These are phyloP conservation scores for Limnanthes douglasii DNA, from an alignment of 345 rosid species.

Conservation along the genomic window DNA sequence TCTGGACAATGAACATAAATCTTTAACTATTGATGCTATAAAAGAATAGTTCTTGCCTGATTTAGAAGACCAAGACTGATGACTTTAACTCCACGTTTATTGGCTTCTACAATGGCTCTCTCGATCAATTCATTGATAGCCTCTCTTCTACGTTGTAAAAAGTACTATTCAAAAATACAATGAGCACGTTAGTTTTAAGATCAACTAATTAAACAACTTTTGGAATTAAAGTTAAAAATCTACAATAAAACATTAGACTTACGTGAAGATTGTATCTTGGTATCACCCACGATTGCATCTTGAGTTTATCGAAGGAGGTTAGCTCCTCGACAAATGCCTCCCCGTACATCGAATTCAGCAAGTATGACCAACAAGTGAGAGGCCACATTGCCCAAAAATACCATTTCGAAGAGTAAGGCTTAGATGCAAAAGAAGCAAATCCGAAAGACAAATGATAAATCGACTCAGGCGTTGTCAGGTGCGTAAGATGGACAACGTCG, in stretches of 20 bases:
- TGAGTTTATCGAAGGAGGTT: constrained; percentile 24
- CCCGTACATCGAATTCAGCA: constrained; percentile 22
- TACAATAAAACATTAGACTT: too few relatives aligned
- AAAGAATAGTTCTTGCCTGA: constrained; percentile 18
- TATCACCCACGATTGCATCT: constrained; percentile 45
- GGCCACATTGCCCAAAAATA: constrained; percentile 40
- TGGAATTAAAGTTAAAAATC: too few relatives aligned
- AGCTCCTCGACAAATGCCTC: constrained; percentile 36
- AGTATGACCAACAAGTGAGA: constrained; percentile 20
- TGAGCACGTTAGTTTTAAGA: background rate
- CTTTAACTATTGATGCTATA: too few relatives aligned
- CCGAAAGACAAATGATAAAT: constrained; percentile 43
- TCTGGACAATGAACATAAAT: too few relatives aligned
- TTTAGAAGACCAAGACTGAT: constrained; percentile 45
- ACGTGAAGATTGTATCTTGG: constrained; percentile 49
- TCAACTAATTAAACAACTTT: too few relatives aligned
- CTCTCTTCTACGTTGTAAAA: constrained; percentile 15
- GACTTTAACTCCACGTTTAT: constrained; percentile 36
- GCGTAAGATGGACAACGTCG: constrained; percentile 47
- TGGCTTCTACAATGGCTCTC: constrained; percentile 33
- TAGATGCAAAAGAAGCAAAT: constrained; percentile 38
- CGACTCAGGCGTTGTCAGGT: constrained; percentile 38
- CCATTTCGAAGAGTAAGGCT: constrained; percentile 25
- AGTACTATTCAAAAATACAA: constrained; percentile 17
- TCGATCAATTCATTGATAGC: constrained; percentile 35